Base-by-base conservation (phyloP, 495 filamentous ascomycete species). In the Aspergillus bertholletiae region DNA sequence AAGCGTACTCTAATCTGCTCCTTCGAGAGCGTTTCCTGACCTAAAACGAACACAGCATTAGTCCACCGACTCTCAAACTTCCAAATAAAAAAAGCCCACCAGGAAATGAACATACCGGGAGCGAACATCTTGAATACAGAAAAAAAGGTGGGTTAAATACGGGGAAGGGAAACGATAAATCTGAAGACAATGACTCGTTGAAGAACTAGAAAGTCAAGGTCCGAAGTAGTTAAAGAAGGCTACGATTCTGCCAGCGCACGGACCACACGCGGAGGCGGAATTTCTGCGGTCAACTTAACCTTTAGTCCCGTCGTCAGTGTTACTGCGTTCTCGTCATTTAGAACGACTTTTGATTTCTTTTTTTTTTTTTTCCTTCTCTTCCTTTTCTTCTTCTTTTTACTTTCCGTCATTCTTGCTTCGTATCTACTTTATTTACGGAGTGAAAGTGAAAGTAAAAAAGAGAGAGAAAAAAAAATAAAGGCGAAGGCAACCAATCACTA, bases 21-120 rank as follows among this genome's bases (percentile, higher is more conserved):
- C 63, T 70, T 69, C 60, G 74, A 76, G 58, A 73, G 63, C 68
- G 72, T 72, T 71, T 78, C 69, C 45, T 74, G 70, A 54, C 70
- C 73, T 76, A 28, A 37, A n/a, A n/a, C 9, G 9, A 34, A 4
- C 11, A n/a, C 12, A n/a, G 15, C 34, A 37, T 37, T 15, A 37
- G 34, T 15, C 34, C 34, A 37, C 11, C 13, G n/a, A n/a, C 13
- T 15, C 13, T 34, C 13, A 3, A 37, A 11, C 21, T 15, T 7
- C n/a, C 9, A 18, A 3, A 21, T 20, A 43, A 22, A 1, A 22
- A 2, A 37, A 34, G 27, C 12, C 40, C 12, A 43, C 8, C 20
- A n/a, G 21, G 13, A n/a, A 1, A 20, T n/a, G 22, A 37, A 53
- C 69, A 53, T 59, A 76, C 75, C 73, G 50, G 73, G 73, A 44